Evolutionary conservation across 371 early-diverging fungal species (phyloP), one percentile per base, ranked within the genome.

Genomic region (Rhizopus stolonifer): DNA sequence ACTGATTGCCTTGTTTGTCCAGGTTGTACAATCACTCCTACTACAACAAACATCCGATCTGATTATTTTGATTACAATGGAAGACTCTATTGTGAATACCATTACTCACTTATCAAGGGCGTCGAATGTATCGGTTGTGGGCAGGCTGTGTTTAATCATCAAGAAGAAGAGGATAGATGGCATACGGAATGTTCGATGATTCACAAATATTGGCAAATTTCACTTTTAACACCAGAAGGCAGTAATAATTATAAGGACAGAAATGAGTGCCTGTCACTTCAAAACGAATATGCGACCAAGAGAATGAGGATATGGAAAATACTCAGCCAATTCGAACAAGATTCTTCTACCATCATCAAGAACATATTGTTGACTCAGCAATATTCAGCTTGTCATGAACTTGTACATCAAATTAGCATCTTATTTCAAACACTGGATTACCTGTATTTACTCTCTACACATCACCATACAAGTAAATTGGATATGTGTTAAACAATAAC

Each of bases 171-270:
- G 15, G 83, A 84, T 36, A 87, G 88, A 40, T 96, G 96, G 96
- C 96, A 96, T 68, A 92, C 94, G 13, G 93, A 94, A 62, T 96
- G 96, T 66, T 95, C 94, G 67, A 93, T 93, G 94, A 90, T 96
- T 32, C 85, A 89, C 71, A 94, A 91, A 82, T 81, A 88, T 58
- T 89, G 87, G 87, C 84, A 86, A 57, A 83, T 89, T 47, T 79
- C 80, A 52, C 47, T 57, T 7, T 2, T 53, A 60, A 24, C 45
- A 48, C 18, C 52, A 25, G n/a, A 33, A 10, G 19, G 22, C 33
- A 49, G 14, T 43, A 42, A 22, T 17, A 49, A 48, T 8, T 50
- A 40, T 13, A 46, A 34, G n/a, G 46, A 29, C 34, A 50, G 38
- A 50, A 11, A 50, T 26, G 39, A 59, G 29, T 40, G 52, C n/a